These are phyloP conservation scores for Fusarium buharicum DNA, from an alignment of 2,329 filamentous ascomycete species.

Conservation along the genomic window DNA sequence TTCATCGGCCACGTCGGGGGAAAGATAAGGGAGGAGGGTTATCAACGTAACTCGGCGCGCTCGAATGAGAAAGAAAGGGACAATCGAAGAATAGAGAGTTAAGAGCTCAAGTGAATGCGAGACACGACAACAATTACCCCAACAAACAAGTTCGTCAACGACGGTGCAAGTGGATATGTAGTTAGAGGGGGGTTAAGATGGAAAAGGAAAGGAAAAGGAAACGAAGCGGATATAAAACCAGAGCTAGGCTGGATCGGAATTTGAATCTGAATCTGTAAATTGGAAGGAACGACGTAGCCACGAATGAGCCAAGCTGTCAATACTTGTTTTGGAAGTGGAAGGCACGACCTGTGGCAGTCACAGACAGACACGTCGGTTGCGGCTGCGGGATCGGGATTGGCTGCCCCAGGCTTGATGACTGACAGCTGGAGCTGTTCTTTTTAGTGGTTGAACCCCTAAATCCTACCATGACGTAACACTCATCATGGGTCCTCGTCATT, in stretches of 20 bases:
- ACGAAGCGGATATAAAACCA: slow-evolving; percentile 2
- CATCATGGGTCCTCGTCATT: slow-evolving; percentile 21
- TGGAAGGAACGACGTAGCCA: slow-evolving; percentile 19
- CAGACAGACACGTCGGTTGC: not conserved
- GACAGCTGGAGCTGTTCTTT: slow-evolving; percentile 10
- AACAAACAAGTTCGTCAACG: slow-evolving; percentile 16
- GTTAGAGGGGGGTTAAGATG: not conserved
- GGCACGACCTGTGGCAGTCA: not conserved
- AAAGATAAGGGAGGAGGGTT: slow-evolving; percentile 1
- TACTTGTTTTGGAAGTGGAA: slow-evolving; percentile 22
- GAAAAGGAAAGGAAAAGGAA: not conserved
- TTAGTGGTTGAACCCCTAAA: slow-evolving; percentile 25
- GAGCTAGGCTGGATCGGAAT: slow-evolving; percentile 1
- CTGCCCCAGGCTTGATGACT: slow-evolving; percentile 5
- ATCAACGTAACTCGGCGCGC: slow-evolving; percentile 11
- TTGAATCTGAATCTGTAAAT: too few relatives aligned
- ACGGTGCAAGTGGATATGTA: not conserved
- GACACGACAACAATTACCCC: slow-evolving; percentile 13
- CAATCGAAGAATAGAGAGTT: too few relatives aligned
- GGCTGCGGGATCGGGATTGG: slow-evolving; percentile 1
- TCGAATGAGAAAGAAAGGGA: not conserved
- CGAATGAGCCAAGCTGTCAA: slow-evolving; percentile 23
- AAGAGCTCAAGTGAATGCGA: not conserved
- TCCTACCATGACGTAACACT: slow-evolving; percentile 22
- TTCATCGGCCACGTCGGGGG: slow-evolving; percentile 12